Conservation (phyloP, 441 rosid species). For the Cnidoscolus chayamansa region DNA sequence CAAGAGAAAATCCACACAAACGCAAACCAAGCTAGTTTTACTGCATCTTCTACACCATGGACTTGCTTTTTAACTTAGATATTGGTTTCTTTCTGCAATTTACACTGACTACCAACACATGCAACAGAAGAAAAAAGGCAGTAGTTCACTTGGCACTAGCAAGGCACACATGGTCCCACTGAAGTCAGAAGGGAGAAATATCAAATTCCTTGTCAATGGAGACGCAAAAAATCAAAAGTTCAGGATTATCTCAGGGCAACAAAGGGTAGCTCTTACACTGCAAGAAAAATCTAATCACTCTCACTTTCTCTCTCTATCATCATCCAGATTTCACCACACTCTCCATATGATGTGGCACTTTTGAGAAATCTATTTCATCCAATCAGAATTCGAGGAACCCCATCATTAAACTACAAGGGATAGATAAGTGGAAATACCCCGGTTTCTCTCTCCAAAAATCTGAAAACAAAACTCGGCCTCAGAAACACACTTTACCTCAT, state of each 20-base stretch:
- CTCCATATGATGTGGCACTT: conserved; percentile 14
- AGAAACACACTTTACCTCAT: conserved; percentile 16
- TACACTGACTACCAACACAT: neutral
- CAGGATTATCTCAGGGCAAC: conserved; percentile 16
- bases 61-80: neutral
- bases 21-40: no score
- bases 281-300: conserved; percentile 19
- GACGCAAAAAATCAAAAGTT: conserved; percentile 17
- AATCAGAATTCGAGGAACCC: conserved; percentile 54
- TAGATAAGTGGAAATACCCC: conserved; percentile 24
- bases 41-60: neutral
- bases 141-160: neutral
- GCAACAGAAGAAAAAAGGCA: neutral
- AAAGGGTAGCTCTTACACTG: neutral
- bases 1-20: neutral
- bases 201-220: conserved; percentile 24
- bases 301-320: conserved; percentile 5
- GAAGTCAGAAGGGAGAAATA: conserved; percentile 11
- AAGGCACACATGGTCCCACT: neutral
- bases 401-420: conserved; percentile 37
- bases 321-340: conserved; percentile 18
- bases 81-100: neutral
- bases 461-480: conserved; percentile 39
- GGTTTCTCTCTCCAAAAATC: conserved; percentile 26
- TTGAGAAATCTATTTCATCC: conserved; percentile 50